These are phyloP conservation scores for Trichoderma pleuroti DNA, from an alignment of 2,329 filamentous ascomycete genomes.

Conservation along the genomic window DNA sequence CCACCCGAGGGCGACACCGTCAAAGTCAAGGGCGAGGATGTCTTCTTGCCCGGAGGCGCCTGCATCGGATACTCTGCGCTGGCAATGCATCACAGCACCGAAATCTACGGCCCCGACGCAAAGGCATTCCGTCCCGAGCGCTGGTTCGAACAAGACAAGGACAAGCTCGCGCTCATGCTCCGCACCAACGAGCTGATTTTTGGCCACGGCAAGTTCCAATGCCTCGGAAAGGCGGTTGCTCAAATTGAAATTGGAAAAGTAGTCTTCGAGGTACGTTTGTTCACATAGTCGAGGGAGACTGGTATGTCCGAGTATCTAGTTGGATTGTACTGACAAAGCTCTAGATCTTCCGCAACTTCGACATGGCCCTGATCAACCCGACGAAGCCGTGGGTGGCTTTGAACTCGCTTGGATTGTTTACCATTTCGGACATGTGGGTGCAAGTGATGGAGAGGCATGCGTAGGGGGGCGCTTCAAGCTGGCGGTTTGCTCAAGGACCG, in stretches of 20 bases:
- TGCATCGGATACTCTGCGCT: constrained; percentile 32
- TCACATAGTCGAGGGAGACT: neutral
- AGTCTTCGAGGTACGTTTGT: constrained; percentile 39
- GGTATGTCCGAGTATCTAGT: neutral
- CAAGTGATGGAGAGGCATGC: constrained; percentile 25
- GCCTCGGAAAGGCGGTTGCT: constrained; percentile 38
- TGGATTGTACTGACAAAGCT: neutral
- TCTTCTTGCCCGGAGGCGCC: constrained; percentile 31
- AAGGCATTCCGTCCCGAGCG: constrained; percentile 34
- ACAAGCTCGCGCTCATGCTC: constrained; percentile 32
- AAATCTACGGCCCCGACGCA: constrained; percentile 35
- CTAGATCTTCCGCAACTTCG: constrained; percentile 32
- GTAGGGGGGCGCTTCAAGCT: neutral
- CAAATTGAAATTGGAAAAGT: constrained; percentile 37
- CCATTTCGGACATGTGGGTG: constrained; percentile 34
- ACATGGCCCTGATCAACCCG: constrained; percentile 29
- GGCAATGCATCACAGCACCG: constrained; percentile 31
- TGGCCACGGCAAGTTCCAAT: constrained; percentile 38
- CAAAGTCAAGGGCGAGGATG: constrained; percentile 39
- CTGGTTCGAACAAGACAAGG: constrained; percentile 36
- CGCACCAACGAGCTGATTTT: constrained; percentile 37
- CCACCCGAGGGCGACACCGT: constrained; percentile 25
- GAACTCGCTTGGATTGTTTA: constrained; percentile 30
- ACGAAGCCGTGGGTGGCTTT: constrained; percentile 27
- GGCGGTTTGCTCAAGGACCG: neutral